Conservation (phyloP, 2,329 filamentous ascomycete genomes). For the Daldinia sp. region DNA sequence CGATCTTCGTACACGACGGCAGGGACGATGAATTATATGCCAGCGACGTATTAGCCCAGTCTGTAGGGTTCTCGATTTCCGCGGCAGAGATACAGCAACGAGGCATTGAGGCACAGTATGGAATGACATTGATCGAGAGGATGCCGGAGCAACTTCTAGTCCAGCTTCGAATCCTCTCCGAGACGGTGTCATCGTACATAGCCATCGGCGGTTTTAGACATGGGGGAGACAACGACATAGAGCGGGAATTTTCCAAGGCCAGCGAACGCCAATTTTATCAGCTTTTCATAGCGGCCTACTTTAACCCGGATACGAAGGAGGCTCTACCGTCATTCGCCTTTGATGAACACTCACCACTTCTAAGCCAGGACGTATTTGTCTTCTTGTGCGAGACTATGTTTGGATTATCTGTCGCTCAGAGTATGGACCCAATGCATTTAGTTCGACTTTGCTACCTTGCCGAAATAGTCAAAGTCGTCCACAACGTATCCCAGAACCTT, state of each 20-base stretch:
- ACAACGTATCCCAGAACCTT: constrained; percentile 64
- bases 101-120: constrained; percentile 77
- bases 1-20: constrained; percentile 38
- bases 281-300: constrained; percentile 72
- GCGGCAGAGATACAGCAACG: constrained; percentile 92
- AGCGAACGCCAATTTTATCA: constrained; percentile 78
- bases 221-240: constrained; percentile 66
- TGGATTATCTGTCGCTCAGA: constrained; percentile 71
- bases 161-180: constrained; percentile 85
- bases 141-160: constrained; percentile 85
- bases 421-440: constrained; percentile 79
- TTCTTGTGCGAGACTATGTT: constrained; percentile 84
- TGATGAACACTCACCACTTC: constrained; percentile 64
- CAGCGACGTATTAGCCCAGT: constrained; percentile 68
- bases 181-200: constrained; percentile 87
- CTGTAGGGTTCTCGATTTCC: constrained; percentile 85
- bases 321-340: constrained; percentile 52
- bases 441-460: constrained; percentile 88
- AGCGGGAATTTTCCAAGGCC: constrained; percentile 71
- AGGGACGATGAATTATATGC: constrained; percentile 56
- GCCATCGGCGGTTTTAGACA: constrained; percentile 75
- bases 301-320: constrained; percentile 53
- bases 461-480: constrained; percentile 85
- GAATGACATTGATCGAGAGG: constrained; percentile 80
- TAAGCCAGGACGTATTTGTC: constrained; percentile 76